Conservation (phyloP, 768 basidiomycete species). For the Sistotremastrum niveocremeum region DNA sequence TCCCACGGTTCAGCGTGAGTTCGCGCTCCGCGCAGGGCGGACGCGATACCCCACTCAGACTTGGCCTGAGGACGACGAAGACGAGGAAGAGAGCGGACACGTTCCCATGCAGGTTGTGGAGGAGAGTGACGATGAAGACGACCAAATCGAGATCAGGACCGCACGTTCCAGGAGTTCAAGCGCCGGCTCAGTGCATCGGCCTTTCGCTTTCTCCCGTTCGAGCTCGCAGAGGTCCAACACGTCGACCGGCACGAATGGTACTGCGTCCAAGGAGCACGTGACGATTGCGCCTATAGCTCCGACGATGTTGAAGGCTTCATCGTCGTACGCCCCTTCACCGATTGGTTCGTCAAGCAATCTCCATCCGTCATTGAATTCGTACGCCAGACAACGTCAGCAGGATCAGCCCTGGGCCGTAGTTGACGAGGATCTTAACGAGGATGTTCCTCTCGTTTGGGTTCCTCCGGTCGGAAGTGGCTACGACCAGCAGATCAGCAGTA, state of each 20-base stretch:
- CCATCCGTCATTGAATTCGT: constrained; percentile 9
- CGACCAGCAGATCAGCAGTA: constrained; percentile 1
- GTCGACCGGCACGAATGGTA: constrained; percentile 8
- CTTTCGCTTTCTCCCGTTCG: constrained; percentile 13
- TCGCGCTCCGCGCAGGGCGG: constrained; percentile 10
- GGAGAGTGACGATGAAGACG: constrained; percentile 13
- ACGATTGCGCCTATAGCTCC: constrained; percentile 66
- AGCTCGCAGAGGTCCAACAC: constrained; percentile 3
- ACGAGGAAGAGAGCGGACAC: neutral
- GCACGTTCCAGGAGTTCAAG: no score
- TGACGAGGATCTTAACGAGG: constrained; percentile 17
- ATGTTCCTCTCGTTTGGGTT: constrained; percentile 2
- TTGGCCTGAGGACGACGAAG: constrained; percentile 6
- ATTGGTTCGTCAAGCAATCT: constrained; percentile 13
- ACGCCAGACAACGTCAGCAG: no score
- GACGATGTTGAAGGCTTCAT: constrained; percentile 72
- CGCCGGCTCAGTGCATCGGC: neutral
- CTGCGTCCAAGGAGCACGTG: constrained; percentile 43
- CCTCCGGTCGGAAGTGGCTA: constrained; percentile 6
- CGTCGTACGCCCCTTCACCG: constrained; percentile 5
- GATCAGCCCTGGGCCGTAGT: constrained; percentile 11
- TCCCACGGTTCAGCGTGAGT: constrained; percentile 7
- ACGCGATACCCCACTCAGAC: neutral
- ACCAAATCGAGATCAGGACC: constrained; percentile 8
- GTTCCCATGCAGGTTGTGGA: constrained; percentile 3